A percentile compares a stretch with the other conserved stretches of the same genome.
phyloP scores from a whole-genome alignment of 148 eudicot species.

The Euryodendron excelsum region DNA sequence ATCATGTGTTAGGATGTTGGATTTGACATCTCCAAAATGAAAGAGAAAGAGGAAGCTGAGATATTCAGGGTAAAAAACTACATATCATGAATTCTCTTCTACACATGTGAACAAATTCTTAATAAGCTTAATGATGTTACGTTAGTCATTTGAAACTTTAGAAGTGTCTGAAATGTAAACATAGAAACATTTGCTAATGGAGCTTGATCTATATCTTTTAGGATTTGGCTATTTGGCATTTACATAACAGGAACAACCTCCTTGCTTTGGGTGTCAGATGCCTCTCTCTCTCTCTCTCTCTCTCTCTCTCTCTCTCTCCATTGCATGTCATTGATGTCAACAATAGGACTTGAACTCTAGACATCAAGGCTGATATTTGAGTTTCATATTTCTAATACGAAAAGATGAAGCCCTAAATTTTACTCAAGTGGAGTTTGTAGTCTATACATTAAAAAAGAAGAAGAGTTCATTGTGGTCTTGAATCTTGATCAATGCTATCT shows the following conservation, averaged over 20 bases:
- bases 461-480: not conserved
- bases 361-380: not conserved
- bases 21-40: not conserved
- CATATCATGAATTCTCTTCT: not conserved
- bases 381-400: not conserved
- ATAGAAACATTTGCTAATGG: not conserved
- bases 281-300: conserved; percentile 4
- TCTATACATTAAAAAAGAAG: not conserved
- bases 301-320: not conserved
- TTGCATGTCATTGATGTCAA: not conserved
- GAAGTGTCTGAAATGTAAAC: not conserved
- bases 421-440: not conserved
- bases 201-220: not conserved
- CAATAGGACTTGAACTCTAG: not conserved
- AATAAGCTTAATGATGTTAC: not conserved
- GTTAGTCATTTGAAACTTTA: not conserved
- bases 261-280: not conserved
- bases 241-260: not conserved
- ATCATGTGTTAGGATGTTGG: not conserved
- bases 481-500: not conserved
- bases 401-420: conserved; percentile 5
- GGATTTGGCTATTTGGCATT: not conserved
- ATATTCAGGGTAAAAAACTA: not conserved
- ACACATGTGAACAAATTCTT: not conserved
- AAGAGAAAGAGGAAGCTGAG: not conserved